Conservation (phyloP, 2,329 filamentous ascomycete genomes). For the Pseudocercospora fijiensis region DNA sequence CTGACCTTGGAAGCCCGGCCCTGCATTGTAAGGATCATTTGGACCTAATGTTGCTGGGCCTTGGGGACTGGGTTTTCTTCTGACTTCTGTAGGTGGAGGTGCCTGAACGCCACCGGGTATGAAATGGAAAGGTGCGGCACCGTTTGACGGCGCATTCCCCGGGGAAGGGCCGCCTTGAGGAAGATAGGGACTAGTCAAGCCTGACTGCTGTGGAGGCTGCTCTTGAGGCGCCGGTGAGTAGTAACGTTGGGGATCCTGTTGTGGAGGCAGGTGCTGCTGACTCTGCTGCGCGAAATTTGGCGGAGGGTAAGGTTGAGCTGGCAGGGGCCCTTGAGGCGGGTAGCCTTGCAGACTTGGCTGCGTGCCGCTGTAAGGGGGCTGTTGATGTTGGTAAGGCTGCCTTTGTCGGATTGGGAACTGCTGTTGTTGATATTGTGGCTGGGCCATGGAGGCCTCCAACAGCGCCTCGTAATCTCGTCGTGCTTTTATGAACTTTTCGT, state of each 20-base stretch:
- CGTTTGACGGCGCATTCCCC: slow-evolving; percentile 19
- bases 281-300: slow-evolving; percentile 35
- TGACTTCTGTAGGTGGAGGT: slow-evolving; percentile 24
- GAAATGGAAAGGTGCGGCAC: slow-evolving; percentile 40
- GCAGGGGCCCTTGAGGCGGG: slow-evolving; percentile 37
- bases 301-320: slow-evolving; percentile 30
- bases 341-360: slow-evolving; percentile 41
- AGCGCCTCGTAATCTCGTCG: slow-evolving; percentile 93
- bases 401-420: slow-evolving; percentile 44
- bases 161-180: slow-evolving; percentile 28
- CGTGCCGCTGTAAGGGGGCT: slow-evolving; percentile 30
- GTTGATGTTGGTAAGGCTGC: slow-evolving; percentile 31
- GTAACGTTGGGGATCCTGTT: slow-evolving; percentile 39
- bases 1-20: slow-evolving; percentile 37
- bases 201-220: slow-evolving; percentile 33
- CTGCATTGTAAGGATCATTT: slow-evolving; percentile 42
- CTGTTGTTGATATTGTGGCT: slow-evolving; percentile 59
- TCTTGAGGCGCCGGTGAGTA: slow-evolving; percentile 42
- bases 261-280: slow-evolving; percentile 33
- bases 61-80: slow-evolving; percentile 35
- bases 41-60: slow-evolving; percentile 27
- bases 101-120: slow-evolving; percentile 38
- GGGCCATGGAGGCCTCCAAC: slow-evolving; percentile 95
- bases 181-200: slow-evolving; percentile 30
- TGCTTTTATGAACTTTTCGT: slow-evolving; percentile 99